Percentiles rank a stretch among this genome's conserved stretches.
phyloP scores from a whole-genome alignment of 805 yeast species.

The Saccharomycopsis babjevae region DNA sequence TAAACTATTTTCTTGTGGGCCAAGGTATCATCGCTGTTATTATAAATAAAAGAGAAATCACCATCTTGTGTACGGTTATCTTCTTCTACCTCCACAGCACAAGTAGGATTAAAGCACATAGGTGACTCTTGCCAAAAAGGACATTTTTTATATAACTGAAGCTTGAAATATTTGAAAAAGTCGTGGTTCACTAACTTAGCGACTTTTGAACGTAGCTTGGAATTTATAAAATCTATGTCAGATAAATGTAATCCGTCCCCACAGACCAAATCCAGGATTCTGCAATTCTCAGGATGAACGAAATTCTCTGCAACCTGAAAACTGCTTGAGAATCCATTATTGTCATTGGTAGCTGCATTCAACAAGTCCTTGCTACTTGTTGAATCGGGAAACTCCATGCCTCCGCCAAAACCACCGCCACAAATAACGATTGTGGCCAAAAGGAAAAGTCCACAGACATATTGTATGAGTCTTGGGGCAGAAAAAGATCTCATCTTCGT shows the following conservation, averaged over 20 bases:
- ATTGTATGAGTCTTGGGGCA: background rate
- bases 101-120: conserved; percentile 75
- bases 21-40: conserved; percentile 43
- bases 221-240: conserved; percentile 13
- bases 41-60: conserved; percentile 29
- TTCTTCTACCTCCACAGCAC: conserved; percentile 80
- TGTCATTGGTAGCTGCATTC: background rate
- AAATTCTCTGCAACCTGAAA: background rate
- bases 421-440: background rate
- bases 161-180: conserved; percentile 79
- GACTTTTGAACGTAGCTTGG: conserved; percentile 45
- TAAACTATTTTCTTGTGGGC: conserved; percentile 19
- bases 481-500: background rate
- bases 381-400: background rate
- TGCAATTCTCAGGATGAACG: background rate
- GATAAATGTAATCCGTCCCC: conserved; percentile 5
- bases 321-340: background rate
- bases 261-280: background rate
- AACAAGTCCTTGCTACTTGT: background rate
- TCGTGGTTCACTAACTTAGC: conserved; percentile 54
- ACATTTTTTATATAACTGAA: conserved; percentile 74
- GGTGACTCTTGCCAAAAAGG: conserved; percentile 75
- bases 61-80: conserved; percentile 40
- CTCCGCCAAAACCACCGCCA: background rate
- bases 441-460: background rate